Evolutionary conservation across 2,329 filamentous ascomycete species (phyloP), one percentile per base, ranked within the genome.

Genomic region (Talaromyces albobiverticillius): DNA sequence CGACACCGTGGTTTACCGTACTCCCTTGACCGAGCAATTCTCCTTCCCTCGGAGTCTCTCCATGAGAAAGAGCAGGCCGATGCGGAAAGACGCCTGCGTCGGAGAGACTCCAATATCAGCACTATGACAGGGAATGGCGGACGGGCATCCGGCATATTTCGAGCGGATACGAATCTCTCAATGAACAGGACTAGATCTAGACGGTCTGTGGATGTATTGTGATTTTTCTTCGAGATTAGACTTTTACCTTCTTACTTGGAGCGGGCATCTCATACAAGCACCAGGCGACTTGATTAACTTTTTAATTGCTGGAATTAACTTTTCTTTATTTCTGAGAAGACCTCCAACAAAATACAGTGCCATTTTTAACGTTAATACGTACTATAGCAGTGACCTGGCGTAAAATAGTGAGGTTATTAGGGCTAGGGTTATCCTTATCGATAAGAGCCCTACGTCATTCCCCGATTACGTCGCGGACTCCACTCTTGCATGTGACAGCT

Each of bases 1-100:
- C 76, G 84, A 5, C 84, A 87, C 62, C 82, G 84, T 73, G 84
- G 84, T 29, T 70, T 87, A 0, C 84, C 84, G 0, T 86, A 87
- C 61, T 70, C 90, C 67, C 71, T 88, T 7, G 87, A 90, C 61
- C 82, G 86, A 46, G 87, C 87, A 26, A 86, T 89, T 51, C 69
- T 89, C 1, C 76, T 89, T 1, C 86, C 86, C 0, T 83, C 79
- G 9, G 85, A 88, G 57, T 77, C 79, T n/a, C 67, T 87, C 3
- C 79, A 86, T 51, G 74, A 81, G 58, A 82, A 82, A 54, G 85
- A 87, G 61, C 76, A 77, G 4, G 74, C 73, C 23, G 79, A 83
- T 55, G 77, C 77, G 1, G 75, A 76, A 20, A 71, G 72, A 22
- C 68, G 78, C 38, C 64, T 74, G 59, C 71, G 68, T 46, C 68